Conservation (phyloP, 148 eudicot genomes). For the Gaultheria prostrata region DNA sequence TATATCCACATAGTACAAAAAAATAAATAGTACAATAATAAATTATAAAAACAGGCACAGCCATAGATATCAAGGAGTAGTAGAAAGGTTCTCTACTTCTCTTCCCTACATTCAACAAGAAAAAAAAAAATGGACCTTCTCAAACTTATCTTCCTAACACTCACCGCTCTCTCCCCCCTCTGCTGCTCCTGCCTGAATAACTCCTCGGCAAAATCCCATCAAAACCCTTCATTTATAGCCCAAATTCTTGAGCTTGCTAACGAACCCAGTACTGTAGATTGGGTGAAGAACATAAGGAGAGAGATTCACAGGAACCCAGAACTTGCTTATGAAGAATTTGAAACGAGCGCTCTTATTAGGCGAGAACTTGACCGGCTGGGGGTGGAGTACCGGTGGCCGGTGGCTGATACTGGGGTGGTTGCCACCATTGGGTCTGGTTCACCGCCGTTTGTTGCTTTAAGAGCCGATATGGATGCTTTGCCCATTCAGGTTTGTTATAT, state of each 20-base stretch:
- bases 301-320: conserved; percentile 47
- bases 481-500: conserved; percentile 42
- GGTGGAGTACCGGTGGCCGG: conserved; percentile 37
- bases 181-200: conserved; percentile 1
- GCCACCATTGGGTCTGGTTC: conserved; percentile 42
- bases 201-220: neutral
- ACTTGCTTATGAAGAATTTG: conserved; percentile 39
- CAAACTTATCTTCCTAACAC: conserved; percentile 8
- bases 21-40: neutral
- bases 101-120: neutral
- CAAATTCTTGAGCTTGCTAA: conserved; percentile 25
- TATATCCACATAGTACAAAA: too few relatives aligned
- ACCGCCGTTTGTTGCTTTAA: conserved; percentile 48
- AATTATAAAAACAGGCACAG: neutral
- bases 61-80: neutral
- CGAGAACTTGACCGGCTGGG: conserved; percentile 42
- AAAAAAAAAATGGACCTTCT: neutral
- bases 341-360: conserved; percentile 34
- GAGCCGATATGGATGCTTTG: conserved; percentile 64
- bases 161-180: neutral
- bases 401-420: conserved; percentile 42
- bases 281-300: conserved; percentile 41
- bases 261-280: conserved; percentile 15
- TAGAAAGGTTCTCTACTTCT: too few relatives aligned
- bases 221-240: conserved; percentile 17